phyloP scores from a whole-genome alignment of 306 rosid species.

The Astragalus glycyphyllos region DNA sequence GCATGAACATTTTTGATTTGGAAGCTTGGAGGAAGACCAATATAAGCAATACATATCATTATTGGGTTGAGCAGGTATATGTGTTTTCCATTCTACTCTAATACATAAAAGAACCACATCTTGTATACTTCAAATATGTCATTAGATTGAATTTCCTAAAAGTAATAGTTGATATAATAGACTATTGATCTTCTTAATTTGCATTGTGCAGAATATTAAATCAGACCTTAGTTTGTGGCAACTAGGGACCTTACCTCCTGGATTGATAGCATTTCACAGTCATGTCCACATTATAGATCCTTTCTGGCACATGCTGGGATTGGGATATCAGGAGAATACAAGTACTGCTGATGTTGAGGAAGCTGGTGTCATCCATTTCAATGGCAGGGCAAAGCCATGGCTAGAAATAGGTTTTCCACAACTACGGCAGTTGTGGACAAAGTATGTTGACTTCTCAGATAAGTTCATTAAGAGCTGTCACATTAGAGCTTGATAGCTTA shows the following conservation, averaged over 20 bases:
- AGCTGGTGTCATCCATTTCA: constrained; percentile 92
- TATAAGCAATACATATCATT: constrained; percentile 82
- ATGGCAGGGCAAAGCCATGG: constrained; percentile 99
- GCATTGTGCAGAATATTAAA: constrained; percentile 79
- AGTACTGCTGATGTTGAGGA: constrained; percentile 69
- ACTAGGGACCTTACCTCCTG: constrained; percentile 97
- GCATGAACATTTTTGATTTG: constrained; percentile 96
- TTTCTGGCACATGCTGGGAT: constrained; percentile 98
- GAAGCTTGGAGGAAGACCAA: constrained; percentile 98
- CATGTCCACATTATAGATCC: constrained; percentile 84
- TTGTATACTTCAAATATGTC: constrained; percentile 14
- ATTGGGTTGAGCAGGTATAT: constrained; percentile 88
- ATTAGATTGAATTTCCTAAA: constrained; percentile 15
- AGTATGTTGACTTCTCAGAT: constrained; percentile 85
- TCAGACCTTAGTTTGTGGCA: constrained; percentile 98
- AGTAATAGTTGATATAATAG: constrained; percentile 26
- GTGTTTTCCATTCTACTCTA: constrained; percentile 10
- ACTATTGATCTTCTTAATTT: not conserved
- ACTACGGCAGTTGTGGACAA: constrained; percentile 79
- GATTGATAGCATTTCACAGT: constrained; percentile 96
- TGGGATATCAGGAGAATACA: constrained; percentile 95
- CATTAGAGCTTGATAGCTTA: constrained; percentile 67
- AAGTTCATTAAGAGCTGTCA: constrained; percentile 90
- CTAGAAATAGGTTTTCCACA: constrained; percentile 91
- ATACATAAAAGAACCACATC: not conserved